Percentiles rank a stretch among this genome's conserved stretches.
Evolutionary conservation across 1,139 yeast genomes (phyloP).

Genomic region (Candida sp.): DNA sequence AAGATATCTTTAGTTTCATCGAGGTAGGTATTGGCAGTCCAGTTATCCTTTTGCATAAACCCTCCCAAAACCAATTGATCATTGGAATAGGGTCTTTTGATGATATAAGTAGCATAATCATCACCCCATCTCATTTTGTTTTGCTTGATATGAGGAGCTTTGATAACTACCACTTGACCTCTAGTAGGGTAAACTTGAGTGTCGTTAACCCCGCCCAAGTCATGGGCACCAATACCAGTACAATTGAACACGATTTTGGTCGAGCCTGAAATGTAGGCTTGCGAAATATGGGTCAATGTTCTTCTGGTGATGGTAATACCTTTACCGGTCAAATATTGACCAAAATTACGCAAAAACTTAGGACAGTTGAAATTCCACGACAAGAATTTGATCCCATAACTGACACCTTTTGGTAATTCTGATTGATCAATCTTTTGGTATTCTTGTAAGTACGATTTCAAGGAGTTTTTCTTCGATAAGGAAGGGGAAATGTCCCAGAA

Average conservation of each 20-base stretch:
- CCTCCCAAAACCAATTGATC: constrained; percentile 70
- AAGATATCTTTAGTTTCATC: constrained; percentile 58
- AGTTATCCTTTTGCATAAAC: constrained; percentile 54
- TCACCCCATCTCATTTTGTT: constrained; percentile 51
- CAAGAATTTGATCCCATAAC: constrained; percentile 50
- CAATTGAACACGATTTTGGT: constrained; percentile 61
- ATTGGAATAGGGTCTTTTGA: constrained; percentile 63
- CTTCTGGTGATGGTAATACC: constrained; percentile 51
- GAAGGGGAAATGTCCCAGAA: constrained; percentile 50
- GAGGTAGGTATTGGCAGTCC: constrained; percentile 53
- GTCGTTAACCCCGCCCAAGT: constrained; percentile 58
- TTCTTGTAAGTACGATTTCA: constrained; percentile 44
- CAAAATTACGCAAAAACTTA: constrained; percentile 44
- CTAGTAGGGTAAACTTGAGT: constrained; percentile 54
- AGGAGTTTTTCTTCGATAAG: constrained; percentile 37
- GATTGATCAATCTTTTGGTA: constrained; percentile 25
- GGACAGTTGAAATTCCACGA: constrained; percentile 74
- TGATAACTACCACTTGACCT: constrained; percentile 66
- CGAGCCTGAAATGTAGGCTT: constrained; percentile 40
- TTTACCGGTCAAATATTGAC: constrained; percentile 30
- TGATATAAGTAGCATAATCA: constrained; percentile 57
- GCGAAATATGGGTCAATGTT: constrained; percentile 48
- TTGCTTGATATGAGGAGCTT: constrained; percentile 53
- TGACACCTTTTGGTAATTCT: constrained; percentile 45
- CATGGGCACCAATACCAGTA: constrained; percentile 61